phyloP scores from a whole-genome alignment of 2,329 filamentous ascomycete species.

The Coniochaeta prunicola region DNA sequence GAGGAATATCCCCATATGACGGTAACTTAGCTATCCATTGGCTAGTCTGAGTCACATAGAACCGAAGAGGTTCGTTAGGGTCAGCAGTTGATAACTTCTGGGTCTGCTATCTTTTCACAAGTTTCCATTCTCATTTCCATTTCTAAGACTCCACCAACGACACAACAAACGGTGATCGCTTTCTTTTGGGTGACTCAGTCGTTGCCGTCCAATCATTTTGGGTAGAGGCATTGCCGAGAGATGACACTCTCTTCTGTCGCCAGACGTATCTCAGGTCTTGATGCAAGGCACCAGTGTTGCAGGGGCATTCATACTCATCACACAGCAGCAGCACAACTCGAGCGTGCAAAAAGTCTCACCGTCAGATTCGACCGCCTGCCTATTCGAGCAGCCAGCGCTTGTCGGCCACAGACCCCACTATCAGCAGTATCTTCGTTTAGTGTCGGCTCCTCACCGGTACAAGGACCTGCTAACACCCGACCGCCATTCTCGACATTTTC shows the following conservation, averaged over 20 bases:
- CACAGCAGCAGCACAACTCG: background rate
- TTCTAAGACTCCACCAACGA: background rate
- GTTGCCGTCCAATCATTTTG: background rate
- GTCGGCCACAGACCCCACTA: background rate
- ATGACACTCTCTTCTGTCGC: slow-evolving; percentile 1
- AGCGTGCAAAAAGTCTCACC: background rate
- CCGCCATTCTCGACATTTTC: background rate
- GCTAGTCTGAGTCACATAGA: background rate
- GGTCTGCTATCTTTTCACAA: background rate
- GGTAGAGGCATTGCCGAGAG: background rate
- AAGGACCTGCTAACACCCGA: background rate
- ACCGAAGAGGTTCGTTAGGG: background rate
- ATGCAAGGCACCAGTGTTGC: background rate
- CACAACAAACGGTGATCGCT: background rate
- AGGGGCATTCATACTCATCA: background rate
- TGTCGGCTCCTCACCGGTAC: background rate
- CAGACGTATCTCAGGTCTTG: background rate
- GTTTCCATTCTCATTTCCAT: background rate
- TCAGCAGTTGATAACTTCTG: background rate
- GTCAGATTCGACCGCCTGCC: background rate
- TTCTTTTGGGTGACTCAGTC: background rate
- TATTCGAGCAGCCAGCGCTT: background rate
- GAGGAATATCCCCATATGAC: background rate
- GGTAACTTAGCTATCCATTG: background rate
- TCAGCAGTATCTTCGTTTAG: background rate